Evolutionary conservation across 2,329 filamentous ascomycete genomes (phyloP), one percentile per base, ranked within the genome.

Genomic region (Sporothrix euskadiensis): DNA sequence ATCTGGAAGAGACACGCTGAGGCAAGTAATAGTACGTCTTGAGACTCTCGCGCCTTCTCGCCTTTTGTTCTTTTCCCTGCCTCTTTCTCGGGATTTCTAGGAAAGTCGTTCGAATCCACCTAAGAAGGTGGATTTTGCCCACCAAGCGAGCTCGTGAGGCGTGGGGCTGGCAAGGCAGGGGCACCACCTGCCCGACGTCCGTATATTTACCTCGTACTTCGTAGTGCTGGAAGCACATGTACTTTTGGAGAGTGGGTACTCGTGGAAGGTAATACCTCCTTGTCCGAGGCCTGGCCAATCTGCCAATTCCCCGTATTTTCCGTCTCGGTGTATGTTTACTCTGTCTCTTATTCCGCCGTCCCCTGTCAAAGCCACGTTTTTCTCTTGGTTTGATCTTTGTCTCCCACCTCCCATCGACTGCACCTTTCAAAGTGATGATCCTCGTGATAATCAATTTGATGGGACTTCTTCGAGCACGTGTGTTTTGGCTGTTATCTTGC

Each of bases 321-420:
- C 47, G 9, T 9, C 19, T 68, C 49, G 49, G 63, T n/a, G 63
- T 41, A 3, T 10, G n/a, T n/a, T n/a, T n/a, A n/a, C n/a, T 61
- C n/a, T n/a, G 52, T 49, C 44, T 49, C 14, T 49, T 49, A 30
- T 56, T 22, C 8, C 35, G 32, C 59, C 10, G 59, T 26, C 35
- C 61, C 65, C 65, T 68, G 65, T 68, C 65, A 68, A 68, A 68
- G 2, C 65, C 65, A 68, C 61, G 61, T 66, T 66, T 66, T 66
- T 65, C 41, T 63, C 12, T 59, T 35, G 56, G 19, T 52, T 35
- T 30, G 3, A 16, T 41, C 32, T 57, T 35, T 59, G 59, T 32
- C 57, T 3, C 35, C 32, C 35, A 35, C 59, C 8, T 22, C 35
- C 22, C 32, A 63, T 41, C 32, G 39, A 35, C n/a, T 8, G 57